Evolutionary conservation across 352 stramenopile species (phyloP), one percentile per base, ranked within the genome.

Genomic region (Phytopythium delawarense): DNA sequence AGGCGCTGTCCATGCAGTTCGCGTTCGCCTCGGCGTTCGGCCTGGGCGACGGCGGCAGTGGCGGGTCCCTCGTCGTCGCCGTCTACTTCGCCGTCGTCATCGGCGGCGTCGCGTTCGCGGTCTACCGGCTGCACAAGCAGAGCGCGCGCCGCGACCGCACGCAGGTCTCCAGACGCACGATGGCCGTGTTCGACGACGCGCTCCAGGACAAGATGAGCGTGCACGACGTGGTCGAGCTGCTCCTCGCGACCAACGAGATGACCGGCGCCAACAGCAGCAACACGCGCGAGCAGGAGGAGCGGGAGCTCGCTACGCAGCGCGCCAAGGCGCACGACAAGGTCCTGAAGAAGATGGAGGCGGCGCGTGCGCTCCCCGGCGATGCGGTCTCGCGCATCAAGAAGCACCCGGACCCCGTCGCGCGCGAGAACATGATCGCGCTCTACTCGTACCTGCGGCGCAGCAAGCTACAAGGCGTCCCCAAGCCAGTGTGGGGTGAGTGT

Each of bases 351-450:
- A 92, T 92, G 78, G 84, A 92, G 48, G 74, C 68, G 1, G 81
- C 76, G 5, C 89, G 85, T 46, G 81, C 70, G 21, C 66, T 94
- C 21, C 82, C 84, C 0, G 60, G 57, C 15, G 82, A 91, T 55
- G 71, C 84, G 28, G 67, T 90, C 16, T 68, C 65, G 9, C 84
- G 84, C 35, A 90, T 94, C 65, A 89, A 88, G 72, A 94, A 94
- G 65, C 81, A 92, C 57, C 66, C 75, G 34, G 66, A 94, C 48
- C 78, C 77, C 0, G 78, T 91, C 42, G 82, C 81, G 21, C 66
- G 87, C 16, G 84, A 94, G 62, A 91, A 93, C 62, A 88, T 95
- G 74, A 78, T 95, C 59, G 84, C 87, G 25, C 35, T 93, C 57
- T 93, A 95, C 63, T 81, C 89, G 62, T 92, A 78, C 57, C 62